Percentiles rank a stretch among this genome's conserved stretches.
Evolutionary conservation across 768 basidiomycete species (phyloP).

Genomic region (Rickenella mellea): DNA sequence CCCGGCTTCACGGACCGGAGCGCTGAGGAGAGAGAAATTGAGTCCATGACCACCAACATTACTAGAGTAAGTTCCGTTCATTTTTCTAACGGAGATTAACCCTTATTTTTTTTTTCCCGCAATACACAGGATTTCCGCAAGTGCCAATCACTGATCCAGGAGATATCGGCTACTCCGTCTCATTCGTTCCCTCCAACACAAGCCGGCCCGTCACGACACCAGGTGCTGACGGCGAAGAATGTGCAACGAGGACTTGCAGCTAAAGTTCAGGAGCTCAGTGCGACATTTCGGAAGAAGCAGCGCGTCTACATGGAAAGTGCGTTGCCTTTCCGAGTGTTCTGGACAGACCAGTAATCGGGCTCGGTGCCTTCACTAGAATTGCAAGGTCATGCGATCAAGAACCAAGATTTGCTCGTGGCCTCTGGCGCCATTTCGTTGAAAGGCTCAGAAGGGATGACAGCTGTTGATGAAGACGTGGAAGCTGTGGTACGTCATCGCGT

Average conservation of each 20-base stretch:
- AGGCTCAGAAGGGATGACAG: constrained; percentile 74
- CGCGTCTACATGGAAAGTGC: constrained; percentile 96
- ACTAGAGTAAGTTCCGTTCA: constrained; percentile 53
- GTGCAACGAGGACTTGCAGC: constrained; percentile 95
- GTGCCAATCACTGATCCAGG: constrained; percentile 56
- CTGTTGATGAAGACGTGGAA: constrained; percentile 84
- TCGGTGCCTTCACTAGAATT: constrained; percentile 54
- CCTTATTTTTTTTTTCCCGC: neutral
- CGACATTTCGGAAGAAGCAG: constrained; percentile 93
- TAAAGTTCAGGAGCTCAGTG: constrained; percentile 88
- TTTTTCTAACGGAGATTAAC: neutral
- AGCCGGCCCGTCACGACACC: constrained; percentile 32
- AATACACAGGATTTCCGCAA: constrained; percentile 52
- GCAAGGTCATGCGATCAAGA: constrained; percentile 96
- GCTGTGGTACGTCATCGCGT: constrained; percentile 71
- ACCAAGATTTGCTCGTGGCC: constrained; percentile 87
- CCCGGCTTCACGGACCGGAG: constrained; percentile 95
- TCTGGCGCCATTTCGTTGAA: constrained; percentile 78
- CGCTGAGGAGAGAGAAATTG: constrained; percentile 91
- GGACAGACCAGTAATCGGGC: too few species aligned
- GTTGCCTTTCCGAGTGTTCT: constrained; percentile 29
- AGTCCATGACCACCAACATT: constrained; percentile 74
- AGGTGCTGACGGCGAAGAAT: constrained; percentile 74
- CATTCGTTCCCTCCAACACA: constrained; percentile 60
- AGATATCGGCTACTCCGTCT: constrained; percentile 47